Evolutionary conservation across 1,284 basidiomycete species (phyloP).

Genomic region (Phylloporus sp.): DNA sequence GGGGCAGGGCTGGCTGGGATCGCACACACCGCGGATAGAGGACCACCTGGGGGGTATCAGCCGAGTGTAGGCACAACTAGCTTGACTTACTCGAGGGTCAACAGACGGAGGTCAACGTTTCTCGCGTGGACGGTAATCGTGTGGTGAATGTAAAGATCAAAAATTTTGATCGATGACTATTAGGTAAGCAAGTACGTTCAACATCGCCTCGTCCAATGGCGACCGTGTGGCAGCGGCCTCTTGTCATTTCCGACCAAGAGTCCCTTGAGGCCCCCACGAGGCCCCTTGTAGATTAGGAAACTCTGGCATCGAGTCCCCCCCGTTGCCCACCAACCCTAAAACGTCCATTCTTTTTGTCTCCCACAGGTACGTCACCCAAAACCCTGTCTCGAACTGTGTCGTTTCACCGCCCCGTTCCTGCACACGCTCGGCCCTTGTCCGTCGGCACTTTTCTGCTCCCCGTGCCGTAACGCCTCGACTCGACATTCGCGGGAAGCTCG

Average conservation of each 20-base stretch:
- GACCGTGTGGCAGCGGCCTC: constrained; percentile 14
- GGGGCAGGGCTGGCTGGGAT: constrained; percentile 21
- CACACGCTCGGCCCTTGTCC: background rate
- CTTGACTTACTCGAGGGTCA: constrained; percentile 75
- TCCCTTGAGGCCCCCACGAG: background rate
- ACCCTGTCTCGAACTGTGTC: background rate
- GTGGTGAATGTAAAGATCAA: constrained; percentile 33
- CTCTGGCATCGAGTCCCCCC: constrained; percentile 32
- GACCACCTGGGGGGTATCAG: constrained; percentile 66
- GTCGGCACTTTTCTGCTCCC: no score
- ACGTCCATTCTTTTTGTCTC: background rate
- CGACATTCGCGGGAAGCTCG: no score
- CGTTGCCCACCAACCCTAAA: background rate
- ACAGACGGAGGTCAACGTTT: constrained; percentile 80
- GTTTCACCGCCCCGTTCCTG: background rate
- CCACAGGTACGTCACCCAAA: background rate
- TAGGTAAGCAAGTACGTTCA: constrained; percentile 37
- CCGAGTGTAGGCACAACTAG: constrained; percentile 24
- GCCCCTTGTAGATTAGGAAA: constrained; percentile 29
- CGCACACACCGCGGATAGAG: constrained; percentile 72
- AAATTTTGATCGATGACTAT: constrained; percentile 28
- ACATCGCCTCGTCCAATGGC: background rate
- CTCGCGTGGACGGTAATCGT: constrained; percentile 78
- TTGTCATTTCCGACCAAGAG: constrained; percentile 40
- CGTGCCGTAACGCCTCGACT: no score